Percentiles rank a stretch among this genome's conserved stretches.
These are phyloP conservation scores for Inosperma sp. DNA, from an alignment of 768 basidiomycete genomes.

Conservation along the genomic window DNA sequence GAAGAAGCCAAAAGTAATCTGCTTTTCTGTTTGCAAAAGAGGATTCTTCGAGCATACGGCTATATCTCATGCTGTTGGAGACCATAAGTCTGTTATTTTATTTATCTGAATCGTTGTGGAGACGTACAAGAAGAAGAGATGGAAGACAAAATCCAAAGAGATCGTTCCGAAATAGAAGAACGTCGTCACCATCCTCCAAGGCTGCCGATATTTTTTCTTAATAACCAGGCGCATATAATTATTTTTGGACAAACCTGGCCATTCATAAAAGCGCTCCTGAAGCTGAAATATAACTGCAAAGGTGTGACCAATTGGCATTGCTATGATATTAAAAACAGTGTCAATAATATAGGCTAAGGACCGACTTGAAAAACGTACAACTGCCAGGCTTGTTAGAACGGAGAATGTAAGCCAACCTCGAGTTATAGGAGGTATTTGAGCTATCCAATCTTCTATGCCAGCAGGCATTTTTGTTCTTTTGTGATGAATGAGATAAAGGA, in stretches of 20 bases:
- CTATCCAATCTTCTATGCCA: conserved; percentile 86
- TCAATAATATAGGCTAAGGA: conserved; percentile 3
- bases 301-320: conserved; percentile 92
- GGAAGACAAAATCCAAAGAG: conserved; percentile 92
- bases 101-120: background rate
- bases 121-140: conserved; percentile 96
- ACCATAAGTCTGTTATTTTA: background rate
- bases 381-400: conserved; percentile 76
- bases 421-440: conserved; percentile 89
- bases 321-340: conserved; percentile 39
- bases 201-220: conserved; percentile 37
- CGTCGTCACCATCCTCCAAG: conserved; percentile 84
- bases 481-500: background rate
- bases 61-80: conserved; percentile 85
- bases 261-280: conserved; percentile 77
- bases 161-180: conserved; percentile 97
- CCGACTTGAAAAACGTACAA: conserved; percentile 52
- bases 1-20: conserved; percentile 93
- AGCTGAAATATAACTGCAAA: conserved; percentile 89
- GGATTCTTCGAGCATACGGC: conserved; percentile 94
- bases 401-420: conserved; percentile 79
- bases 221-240: background rate
- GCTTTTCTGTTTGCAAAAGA: conserved; percentile 88
- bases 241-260: conserved; percentile 71
- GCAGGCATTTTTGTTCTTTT: conserved; percentile 57